Percentiles rank a stretch among this genome's conserved stretches.
Evolutionary conservation across 2,329 filamentous ascomycete species (phyloP).

Genomic region (Claviceps sp.): DNA sequence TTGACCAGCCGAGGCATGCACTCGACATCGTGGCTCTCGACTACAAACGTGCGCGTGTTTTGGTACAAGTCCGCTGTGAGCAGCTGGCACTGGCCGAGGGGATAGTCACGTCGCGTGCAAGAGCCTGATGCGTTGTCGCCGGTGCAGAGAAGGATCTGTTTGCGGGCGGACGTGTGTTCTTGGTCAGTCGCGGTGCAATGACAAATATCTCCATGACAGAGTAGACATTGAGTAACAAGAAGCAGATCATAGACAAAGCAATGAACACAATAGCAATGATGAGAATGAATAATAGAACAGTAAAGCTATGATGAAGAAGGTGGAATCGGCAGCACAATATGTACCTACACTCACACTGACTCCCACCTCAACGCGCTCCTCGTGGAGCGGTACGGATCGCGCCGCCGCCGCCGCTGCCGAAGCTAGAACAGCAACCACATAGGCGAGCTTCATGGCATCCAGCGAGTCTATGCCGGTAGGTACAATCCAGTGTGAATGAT

Average conservation of each 20-base stretch:
- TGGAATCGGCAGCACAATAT: no score
- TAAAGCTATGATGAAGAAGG: no score
- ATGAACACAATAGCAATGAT: no score
- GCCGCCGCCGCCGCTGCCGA: conserved; percentile 12
- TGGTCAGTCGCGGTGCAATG: background rate
- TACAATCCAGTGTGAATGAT: background rate
- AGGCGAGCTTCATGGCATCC: conserved; percentile 17
- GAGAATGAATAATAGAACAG: no score
- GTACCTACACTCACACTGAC: conserved; percentile 21
- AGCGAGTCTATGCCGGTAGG: background rate
- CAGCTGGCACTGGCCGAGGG: conserved; percentile 32
- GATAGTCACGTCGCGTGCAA: conserved; percentile 30
- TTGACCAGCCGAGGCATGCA: conserved; percentile 30
- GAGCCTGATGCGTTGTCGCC: conserved; percentile 34
- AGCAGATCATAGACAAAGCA: no score
- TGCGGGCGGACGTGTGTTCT: no score
- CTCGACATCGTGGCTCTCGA: conserved; percentile 33
- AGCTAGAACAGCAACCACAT: conserved; percentile 9
- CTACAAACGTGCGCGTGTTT: conserved; percentile 36
- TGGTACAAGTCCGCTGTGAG: conserved; percentile 25
- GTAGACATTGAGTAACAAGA: no score
- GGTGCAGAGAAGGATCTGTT: conserved; percentile 35
- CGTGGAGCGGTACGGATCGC: conserved; percentile 16
- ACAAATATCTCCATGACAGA: no score
- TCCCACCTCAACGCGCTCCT: conserved; percentile 31